A percentile compares a stretch with the other conserved stretches of the same genome.
These are phyloP conservation scores for Suillus brevipes DNA, from an alignment of 768 basidiomycete species.

Conservation along the genomic window DNA sequence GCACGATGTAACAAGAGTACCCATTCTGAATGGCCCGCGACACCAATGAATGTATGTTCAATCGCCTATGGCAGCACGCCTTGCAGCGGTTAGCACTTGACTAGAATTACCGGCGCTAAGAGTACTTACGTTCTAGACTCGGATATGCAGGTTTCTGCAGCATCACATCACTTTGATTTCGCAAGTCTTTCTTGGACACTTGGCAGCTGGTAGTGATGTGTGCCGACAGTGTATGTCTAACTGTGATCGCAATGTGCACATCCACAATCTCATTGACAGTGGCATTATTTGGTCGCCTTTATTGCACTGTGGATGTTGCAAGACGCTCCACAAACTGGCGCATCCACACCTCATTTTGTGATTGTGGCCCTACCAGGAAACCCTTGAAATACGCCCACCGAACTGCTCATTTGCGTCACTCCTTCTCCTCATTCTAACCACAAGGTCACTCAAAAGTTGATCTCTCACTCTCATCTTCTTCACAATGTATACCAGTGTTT, in stretches of 20 bases:
- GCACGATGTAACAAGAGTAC: no score
- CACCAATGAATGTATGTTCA: neutral
- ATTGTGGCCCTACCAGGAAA: neutral
- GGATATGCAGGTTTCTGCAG: neutral
- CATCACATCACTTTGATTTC: neutral
- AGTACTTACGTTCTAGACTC: neutral
- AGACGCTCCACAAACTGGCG: neutral
- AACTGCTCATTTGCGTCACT: neutral
- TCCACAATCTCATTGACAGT: neutral
- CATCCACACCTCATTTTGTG: conserved; percentile 10
- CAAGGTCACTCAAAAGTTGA: conserved; percentile 8
- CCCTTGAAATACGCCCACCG: neutral
- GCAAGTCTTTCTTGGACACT: neutral
- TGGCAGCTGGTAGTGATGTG: neutral
- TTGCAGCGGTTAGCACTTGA: neutral
- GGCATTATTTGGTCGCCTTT: neutral
- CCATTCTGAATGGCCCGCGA: no score
- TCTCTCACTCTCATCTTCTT: conserved; percentile 6
- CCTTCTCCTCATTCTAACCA: no score
- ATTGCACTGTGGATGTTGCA: neutral
- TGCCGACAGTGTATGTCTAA: neutral
- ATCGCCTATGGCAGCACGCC: neutral
- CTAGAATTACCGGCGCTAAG: neutral
- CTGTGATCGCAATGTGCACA: no score
- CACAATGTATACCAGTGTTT: neutral